Evolutionary conservation across 2,329 filamentous ascomycete genomes (phyloP), one percentile per base, ranked within the genome.

Genomic region (Alternaria triticimaculans): DNA sequence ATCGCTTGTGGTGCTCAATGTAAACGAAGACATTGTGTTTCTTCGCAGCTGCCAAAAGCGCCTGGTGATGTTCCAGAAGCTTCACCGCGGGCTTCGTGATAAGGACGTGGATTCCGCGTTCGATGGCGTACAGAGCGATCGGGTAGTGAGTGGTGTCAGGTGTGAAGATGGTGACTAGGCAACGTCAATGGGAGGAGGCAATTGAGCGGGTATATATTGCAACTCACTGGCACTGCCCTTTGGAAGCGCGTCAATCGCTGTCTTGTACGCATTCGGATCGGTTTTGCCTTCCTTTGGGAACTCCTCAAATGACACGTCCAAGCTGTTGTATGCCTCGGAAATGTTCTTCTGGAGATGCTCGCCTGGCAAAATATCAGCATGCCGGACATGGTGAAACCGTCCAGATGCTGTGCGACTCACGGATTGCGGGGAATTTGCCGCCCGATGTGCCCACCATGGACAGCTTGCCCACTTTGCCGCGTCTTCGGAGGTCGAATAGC

Each of bases 1-100:
- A 97, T 62, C 95, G 93, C 85, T 97, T 97, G 87, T 97, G 94
- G 83, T 97, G 94, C 86, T 97, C 94, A 73, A 97, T 86, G 83
- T 93, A 97, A 69, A 97, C 93, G 78, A 94, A 95, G 62, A 97
- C 94, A 68, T 89, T 89, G 79, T 92, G 84, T 77, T 92, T 89
- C 68, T 87, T 85, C 6, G 92, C 89, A 23, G 89, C 92, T 55
- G 87, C 87, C 60, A 97, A 85, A 15, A 97, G 89, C 33, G 89
- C 82, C 68, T 92, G 87, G 82, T 97, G 94, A 80, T 97, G 89
- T 46, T 86, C 86, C 4, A 97, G 89, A 6, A 89, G 87, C 83
- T 97, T 95, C 66, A 96, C 93, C 25, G 94, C 94, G 12, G 94
- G 94, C 83, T 97, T 97, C 72, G 94, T 97, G 83, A 97, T 89